These are phyloP conservation scores for Ophiostoma montium DNA, from an alignment of 2,329 filamentous ascomycete species.

Conservation along the genomic window DNA sequence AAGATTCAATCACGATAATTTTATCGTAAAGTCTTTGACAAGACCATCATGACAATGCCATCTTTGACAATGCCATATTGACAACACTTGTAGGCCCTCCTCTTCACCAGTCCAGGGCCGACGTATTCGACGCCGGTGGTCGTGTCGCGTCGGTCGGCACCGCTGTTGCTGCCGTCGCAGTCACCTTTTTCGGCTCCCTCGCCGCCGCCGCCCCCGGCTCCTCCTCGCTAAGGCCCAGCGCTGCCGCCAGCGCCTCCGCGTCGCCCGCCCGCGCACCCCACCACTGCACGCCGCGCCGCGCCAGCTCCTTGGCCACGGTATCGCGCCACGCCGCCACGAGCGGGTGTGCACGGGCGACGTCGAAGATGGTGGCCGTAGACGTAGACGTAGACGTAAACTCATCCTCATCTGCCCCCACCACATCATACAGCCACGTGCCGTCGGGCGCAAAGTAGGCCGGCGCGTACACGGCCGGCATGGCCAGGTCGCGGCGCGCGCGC, in stretches of 20 bases:
- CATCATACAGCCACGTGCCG: conserved; percentile 55
- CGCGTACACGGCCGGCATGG: conserved; percentile 48
- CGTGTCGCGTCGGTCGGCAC: neutral
- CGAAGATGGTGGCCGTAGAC: conserved; percentile 37
- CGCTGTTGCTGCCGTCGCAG: neutral
- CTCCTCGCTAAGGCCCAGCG: conserved; percentile 10
- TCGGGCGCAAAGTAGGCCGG: conserved; percentile 53
- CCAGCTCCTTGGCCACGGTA: conserved; percentile 27
- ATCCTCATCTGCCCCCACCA: conserved; percentile 26
- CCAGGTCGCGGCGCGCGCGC: conserved; percentile 44
- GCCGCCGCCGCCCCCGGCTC: neutral
- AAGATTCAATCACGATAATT: no score
- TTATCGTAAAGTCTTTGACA: no score
- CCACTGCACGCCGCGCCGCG: conserved; percentile 14
- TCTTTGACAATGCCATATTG: no score
- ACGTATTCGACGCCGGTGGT: conserved; percentile 1
- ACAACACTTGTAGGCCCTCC: no score
- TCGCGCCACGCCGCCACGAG: conserved; percentile 47
- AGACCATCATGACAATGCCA: no score
- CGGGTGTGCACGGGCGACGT: conserved; percentile 56
- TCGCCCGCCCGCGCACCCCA: conserved; percentile 3
- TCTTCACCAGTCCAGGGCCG: conserved; percentile 7
- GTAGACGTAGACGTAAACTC: no score
- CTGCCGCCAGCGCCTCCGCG: conserved; percentile 5
- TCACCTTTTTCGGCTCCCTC: neutral